These are phyloP conservation scores for Pseudogymnoascus sp. DNA, from an alignment of 2,329 filamentous ascomycete genomes.

Conservation along the genomic window DNA sequence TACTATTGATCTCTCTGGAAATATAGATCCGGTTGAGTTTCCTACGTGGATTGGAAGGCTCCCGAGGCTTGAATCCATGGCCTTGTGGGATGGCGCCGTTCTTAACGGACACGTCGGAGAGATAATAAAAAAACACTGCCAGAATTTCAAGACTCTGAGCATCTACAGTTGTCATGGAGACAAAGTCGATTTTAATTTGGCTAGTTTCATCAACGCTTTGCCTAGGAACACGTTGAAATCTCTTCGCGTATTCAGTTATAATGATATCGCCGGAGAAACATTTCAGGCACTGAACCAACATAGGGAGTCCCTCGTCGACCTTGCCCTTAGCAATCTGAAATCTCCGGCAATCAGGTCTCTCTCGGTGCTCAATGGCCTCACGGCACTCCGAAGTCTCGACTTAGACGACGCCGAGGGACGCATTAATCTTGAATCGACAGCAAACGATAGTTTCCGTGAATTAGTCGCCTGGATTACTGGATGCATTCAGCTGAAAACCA, in stretches of 20 bases:
- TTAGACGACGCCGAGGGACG: conserved; percentile 38
- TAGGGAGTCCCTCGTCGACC: conserved; percentile 43
- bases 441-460: conserved; percentile 44
- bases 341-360: conserved; percentile 41
- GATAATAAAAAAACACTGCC: conserved; percentile 50
- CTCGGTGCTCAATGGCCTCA: conserved; percentile 40
- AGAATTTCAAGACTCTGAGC: conserved; percentile 50
- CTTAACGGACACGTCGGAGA: conserved; percentile 46
- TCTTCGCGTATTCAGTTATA: conserved; percentile 50
- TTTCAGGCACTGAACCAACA: conserved; percentile 46
- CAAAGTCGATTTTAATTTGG: conserved; percentile 49
- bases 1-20: conserved; percentile 41
- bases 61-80: conserved; percentile 48
- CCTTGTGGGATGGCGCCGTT: conserved; percentile 52
- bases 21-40: conserved; percentile 44
- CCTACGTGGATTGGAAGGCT: conserved; percentile 51
- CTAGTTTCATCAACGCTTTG: conserved; percentile 49
- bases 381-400: conserved; percentile 38
- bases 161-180: conserved; percentile 40
- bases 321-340: conserved; percentile 41
- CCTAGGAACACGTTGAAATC: conserved; percentile 47
- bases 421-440: conserved; percentile 40
- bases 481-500: conserved; percentile 41
- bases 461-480: conserved; percentile 45
- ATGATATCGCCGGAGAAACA: conserved; percentile 45